Evolutionary conservation across 106 monocot species (phyloP), one percentile per base, ranked within the genome.

Genomic region (Ottelia alismoides): DNA sequence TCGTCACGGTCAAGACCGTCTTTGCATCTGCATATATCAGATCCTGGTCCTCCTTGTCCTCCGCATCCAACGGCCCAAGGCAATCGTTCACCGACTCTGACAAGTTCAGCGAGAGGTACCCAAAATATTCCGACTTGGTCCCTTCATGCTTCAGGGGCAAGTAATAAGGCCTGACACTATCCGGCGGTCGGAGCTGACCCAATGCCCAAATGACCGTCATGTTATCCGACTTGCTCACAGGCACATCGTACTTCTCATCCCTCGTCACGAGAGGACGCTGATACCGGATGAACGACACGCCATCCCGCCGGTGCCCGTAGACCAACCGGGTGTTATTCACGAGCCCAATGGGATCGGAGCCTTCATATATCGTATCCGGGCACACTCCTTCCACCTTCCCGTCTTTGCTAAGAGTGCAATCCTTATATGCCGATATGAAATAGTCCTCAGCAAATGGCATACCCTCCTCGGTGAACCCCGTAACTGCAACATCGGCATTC

Each of bases 161-260:
- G 67, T 81, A 84, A 28, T 70, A 73, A 26, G 84, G 78, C 11
- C 77, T 55, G 20, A 90, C 58, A 1, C 72, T 32, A 67, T 90
- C 84, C 0, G 90, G 84, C 20, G 90, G 84, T 25, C 80, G 47
- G 28, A 84, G 68, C 53, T 50, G 20, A 40, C 90, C 90, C 26
- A 84, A 25, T 0, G 90, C 90, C 90, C 90, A 90, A 43, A 90
- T 62, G 51, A 84, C 80, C 0, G 72, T 70, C 90, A 90, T 90
- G 20, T 74, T 78, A 18, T 51, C 67, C 10, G 43, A 45, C 31
- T 29, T 60, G 48, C 70, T 57, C 55, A 90, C 68, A 7, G 25
- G 44, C 52, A 90, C 69, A 65, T 90, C 90, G 62, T 84, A 90
- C 64, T 80, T 90, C 27, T 69, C 47, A 32, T 90, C 90, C 20